Evolutionary conservation across 495 filamentous ascomycete species (phyloP).

Genomic region (Trichocladium uniseriatum): DNA sequence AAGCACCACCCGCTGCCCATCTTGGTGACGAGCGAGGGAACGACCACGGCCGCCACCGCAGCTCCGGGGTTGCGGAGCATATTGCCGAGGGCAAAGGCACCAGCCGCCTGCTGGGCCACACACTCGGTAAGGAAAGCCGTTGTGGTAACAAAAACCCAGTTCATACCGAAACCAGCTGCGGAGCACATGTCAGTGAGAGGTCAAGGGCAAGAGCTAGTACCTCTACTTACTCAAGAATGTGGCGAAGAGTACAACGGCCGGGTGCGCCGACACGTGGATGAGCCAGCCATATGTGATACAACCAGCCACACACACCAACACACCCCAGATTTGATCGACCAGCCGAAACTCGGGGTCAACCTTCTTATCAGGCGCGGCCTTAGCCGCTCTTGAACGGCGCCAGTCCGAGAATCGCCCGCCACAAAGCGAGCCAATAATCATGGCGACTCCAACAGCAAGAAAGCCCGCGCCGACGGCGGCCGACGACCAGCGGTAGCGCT

Average conservation of each 20-base stretch:
- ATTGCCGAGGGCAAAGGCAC: conserved; percentile 11
- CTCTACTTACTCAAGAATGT: conserved; percentile 8
- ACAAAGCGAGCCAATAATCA: conserved; percentile 9
- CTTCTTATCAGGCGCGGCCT: neutral
- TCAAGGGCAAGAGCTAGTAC: too few relatives aligned
- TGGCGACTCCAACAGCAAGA: conserved; percentile 6
- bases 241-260: conserved; percentile 2
- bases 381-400: conserved; percentile 5
- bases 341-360: conserved; percentile 11
- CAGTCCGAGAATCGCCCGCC: conserved; percentile 11
- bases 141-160: conserved; percentile 13
- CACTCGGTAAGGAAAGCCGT: conserved; percentile 11
- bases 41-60: too few relatives aligned
- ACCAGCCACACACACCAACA: conserved; percentile 1
- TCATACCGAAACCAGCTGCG: conserved; percentile 13
- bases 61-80: conserved; percentile 10
- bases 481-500: conserved; percentile 7
- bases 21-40: conserved; percentile 1
- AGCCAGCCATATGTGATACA: conserved; percentile 10
- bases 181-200: neutral
- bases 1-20: conserved; percentile 12
- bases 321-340: conserved; percentile 12
- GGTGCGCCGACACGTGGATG: neutral
- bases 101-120: conserved; percentile 10
- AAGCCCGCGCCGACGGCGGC: conserved; percentile 8